phyloP scores from a whole-genome alignment of 306 rosid species.

The Rosa chinensis region DNA sequence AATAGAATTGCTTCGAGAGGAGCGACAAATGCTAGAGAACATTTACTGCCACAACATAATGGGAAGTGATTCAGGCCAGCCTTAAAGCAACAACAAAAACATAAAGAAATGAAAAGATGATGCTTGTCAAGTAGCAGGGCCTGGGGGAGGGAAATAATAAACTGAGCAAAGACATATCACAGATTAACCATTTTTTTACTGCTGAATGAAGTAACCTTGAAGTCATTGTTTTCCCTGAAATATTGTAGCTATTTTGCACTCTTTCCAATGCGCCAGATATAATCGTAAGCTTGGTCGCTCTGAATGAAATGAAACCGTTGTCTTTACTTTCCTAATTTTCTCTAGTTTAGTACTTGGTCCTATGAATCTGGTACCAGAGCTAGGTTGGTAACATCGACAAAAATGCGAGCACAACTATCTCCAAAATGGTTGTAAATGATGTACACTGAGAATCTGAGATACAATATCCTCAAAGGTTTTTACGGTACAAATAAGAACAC shows the following conservation, averaged over 20 bases:
- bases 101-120: background rate
- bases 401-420: background rate
- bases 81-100: background rate
- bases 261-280: background rate
- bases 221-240: background rate
- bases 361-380: background rate
- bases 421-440: background rate
- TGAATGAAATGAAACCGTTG: background rate
- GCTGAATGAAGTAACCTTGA: background rate
- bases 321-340: background rate
- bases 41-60: slow-evolving; percentile 15
- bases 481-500: background rate
- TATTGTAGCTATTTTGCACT: background rate
- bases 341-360: background rate
- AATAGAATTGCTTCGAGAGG: slow-evolving; percentile 49
- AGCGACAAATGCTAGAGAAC: slow-evolving; percentile 25
- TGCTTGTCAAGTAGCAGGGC: background rate
- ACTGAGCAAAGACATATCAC: background rate
- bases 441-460: background rate
- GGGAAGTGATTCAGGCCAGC: background rate
- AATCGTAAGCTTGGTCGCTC: background rate
- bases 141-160: background rate
- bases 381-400: background rate
- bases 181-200: background rate
- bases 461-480: background rate